A percentile compares a stretch with the other conserved stretches of the same genome.
phyloP scores from a whole-genome alignment of 1,284 basidiomycete genomes.

The Tausonia pullulans region DNA sequence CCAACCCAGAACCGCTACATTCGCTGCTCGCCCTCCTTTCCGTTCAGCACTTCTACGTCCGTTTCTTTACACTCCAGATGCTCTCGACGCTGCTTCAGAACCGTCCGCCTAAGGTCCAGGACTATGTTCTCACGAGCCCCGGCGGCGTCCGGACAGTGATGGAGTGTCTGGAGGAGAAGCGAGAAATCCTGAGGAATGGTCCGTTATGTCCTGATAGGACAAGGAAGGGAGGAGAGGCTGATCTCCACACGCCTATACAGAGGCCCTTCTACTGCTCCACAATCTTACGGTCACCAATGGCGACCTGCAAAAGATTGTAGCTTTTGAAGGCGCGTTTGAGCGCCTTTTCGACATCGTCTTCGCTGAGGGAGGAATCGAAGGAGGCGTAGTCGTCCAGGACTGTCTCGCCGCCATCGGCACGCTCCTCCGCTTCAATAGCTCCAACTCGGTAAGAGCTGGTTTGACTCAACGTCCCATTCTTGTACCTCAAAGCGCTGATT shows the following conservation, averaged over 20 bases:
- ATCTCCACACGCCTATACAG: constrained; percentile 34
- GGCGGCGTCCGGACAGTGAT: constrained; percentile 58
- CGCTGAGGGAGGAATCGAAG: constrained; percentile 82
- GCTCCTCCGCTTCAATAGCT: constrained; percentile 81
- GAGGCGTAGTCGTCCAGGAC: constrained; percentile 76
- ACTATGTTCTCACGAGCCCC: constrained; percentile 73
- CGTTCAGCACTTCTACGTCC: constrained; percentile 68
- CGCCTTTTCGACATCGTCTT: constrained; percentile 81
- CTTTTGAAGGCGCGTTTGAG: constrained; percentile 95
- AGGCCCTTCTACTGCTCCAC: constrained; percentile 72
- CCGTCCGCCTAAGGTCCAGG: constrained; percentile 67
- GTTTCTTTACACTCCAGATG: constrained; percentile 76
- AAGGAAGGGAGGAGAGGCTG: too few relatives aligned
- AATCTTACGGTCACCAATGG: constrained; percentile 72
- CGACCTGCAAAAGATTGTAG: constrained; percentile 93
- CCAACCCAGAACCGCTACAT: constrained; percentile 60
- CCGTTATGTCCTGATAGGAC: constrained; percentile 19
- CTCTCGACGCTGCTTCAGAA: constrained; percentile 68
- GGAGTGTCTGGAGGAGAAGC: constrained; percentile 60
- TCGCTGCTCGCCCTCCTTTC: constrained; percentile 64
- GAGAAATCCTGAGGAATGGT: constrained; percentile 78
- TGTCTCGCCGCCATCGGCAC: constrained; percentile 74
- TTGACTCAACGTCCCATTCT: neutral
- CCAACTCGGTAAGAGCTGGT: constrained; percentile 64
- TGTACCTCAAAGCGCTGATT: neutral